Evolutionary conservation across 2,329 filamentous ascomycete genomes (phyloP).

Genomic region (Fusarium zealandicum): DNA sequence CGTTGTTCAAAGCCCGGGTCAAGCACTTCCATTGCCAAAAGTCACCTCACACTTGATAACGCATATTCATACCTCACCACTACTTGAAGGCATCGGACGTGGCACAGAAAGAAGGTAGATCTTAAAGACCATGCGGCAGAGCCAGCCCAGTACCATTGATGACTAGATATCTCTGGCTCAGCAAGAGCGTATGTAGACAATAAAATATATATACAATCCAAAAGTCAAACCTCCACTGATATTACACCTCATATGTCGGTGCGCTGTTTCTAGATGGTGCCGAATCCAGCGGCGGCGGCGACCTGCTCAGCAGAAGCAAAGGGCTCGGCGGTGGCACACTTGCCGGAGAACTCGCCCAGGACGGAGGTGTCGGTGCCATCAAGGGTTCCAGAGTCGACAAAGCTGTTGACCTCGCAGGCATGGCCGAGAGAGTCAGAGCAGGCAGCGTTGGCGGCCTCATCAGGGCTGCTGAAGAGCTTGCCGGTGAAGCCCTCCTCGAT

Average conservation of each 20-base stretch:
- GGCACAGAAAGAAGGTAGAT: too few relatives aligned
- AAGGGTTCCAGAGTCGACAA: conserved; percentile 42
- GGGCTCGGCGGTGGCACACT: conserved; percentile 48
- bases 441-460: conserved; percentile 44
- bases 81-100: too few relatives aligned
- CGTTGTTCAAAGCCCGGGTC: too few relatives aligned
- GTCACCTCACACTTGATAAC: too few relatives aligned
- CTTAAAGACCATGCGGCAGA: not conserved
- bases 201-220: not conserved
- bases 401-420: conserved; percentile 55
- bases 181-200: not conserved
- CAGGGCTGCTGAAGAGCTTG: conserved; percentile 43
- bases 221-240: not conserved
- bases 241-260: not conserved
- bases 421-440: conserved; percentile 56
- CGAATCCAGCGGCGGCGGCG: not conserved
- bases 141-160: not conserved
- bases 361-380: conserved; percentile 54
- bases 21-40: too few relatives aligned
- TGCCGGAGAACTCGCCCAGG: conserved; percentile 58
- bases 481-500: conserved; percentile 45
- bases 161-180: not conserved
- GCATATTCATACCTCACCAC: too few relatives aligned
- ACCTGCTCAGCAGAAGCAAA: not conserved
- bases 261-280: not conserved